A percentile compares a stretch with the other conserved stretches of the same genome.
Evolutionary conservation across 495 filamentous ascomycete species (phyloP).

Genomic region (Tuber calosporum): DNA sequence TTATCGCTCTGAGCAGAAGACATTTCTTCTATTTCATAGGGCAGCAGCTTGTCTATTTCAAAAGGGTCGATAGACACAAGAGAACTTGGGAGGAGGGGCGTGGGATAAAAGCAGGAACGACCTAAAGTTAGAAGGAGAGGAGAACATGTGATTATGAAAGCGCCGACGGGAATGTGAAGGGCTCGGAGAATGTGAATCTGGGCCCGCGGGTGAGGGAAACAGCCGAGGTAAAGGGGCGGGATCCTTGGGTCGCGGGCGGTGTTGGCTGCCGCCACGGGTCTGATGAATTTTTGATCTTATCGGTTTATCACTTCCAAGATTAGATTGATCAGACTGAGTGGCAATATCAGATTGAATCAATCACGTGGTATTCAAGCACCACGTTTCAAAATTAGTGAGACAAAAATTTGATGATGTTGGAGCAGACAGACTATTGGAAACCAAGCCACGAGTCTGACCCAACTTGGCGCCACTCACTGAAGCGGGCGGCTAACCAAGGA

Average conservation of each 20-base stretch:
- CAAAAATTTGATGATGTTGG: not conserved
- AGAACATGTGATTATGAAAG: not conserved
- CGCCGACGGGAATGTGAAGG: not conserved
- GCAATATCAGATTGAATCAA: not conserved
- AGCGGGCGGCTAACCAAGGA: not conserved
- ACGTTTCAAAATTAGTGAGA: not conserved
- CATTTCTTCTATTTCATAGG: slow-evolving; percentile 11
- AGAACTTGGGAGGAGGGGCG: not conserved
- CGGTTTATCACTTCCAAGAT: not conserved
- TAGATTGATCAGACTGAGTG: not conserved
- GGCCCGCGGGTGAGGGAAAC: not conserved
- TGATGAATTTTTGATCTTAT: not conserved
- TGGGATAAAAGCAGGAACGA: not conserved
- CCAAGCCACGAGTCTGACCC: not conserved
- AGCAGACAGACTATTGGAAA: too few species aligned
- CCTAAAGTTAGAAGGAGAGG: not conserved
- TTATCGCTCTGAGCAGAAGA: slow-evolving; percentile 32
- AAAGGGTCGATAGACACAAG: not conserved
- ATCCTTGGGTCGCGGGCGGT: not conserved
- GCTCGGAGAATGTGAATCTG: not conserved
- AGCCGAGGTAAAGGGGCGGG: not conserved
- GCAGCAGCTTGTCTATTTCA: not conserved
- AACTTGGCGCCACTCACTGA: not conserved
- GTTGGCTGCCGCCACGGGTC: not conserved
- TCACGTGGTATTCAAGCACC: not conserved